Evolutionary conservation across 805 yeast species (phyloP), one percentile per base, ranked within the genome.

Genomic region (Vanderwaltozyma tropicalis): DNA sequence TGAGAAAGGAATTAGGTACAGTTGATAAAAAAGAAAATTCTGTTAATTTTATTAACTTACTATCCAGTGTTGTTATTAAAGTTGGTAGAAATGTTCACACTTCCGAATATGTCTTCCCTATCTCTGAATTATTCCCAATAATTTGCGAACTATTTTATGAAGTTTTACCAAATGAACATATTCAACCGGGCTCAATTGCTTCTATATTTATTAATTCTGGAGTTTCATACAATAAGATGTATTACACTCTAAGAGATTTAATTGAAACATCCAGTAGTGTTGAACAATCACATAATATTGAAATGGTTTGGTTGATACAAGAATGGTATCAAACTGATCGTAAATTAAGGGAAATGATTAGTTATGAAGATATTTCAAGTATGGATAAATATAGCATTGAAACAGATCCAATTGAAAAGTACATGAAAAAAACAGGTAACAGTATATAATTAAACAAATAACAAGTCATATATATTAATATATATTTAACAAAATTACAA

Each of bases 61-160:
- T 70, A 10, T 59, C 69, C 3, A 46, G 56, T 20, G 59, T 67
- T 8, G 62, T 66, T 32, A 48, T 65, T 8, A 54, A 61, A 14
- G 60, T 80, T 37, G 96, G 95, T 0, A 66, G 73, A 41, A 74
- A 73, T 52, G 66, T 86, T 35, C 67, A 74, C 37, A 71, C 72
- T 18, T 76, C 83, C 30, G 95, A 86, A 48, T 69, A 75, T 50
- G 81, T 87, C 3, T 86, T 88, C 65, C 94, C 96, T 15, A 68
- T 83, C 6, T 74, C 74, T 45, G 78, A 76, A 39, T 65, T 88
- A 33, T 66, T 85, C 47, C 80, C 83, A 41, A 65, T 80, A 42
- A 63, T 84, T 33, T 68, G 79, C 46, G 73, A 72, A 46, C 69
- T 76, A 47, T 64, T 80, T 29, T 63, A 66, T 27, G 72, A 68